A percentile compares a stretch with the other conserved stretches of the same genome.
phyloP scores from a whole-genome alignment of 495 filamentous ascomycete species.

The Daldinia grandis region DNA sequence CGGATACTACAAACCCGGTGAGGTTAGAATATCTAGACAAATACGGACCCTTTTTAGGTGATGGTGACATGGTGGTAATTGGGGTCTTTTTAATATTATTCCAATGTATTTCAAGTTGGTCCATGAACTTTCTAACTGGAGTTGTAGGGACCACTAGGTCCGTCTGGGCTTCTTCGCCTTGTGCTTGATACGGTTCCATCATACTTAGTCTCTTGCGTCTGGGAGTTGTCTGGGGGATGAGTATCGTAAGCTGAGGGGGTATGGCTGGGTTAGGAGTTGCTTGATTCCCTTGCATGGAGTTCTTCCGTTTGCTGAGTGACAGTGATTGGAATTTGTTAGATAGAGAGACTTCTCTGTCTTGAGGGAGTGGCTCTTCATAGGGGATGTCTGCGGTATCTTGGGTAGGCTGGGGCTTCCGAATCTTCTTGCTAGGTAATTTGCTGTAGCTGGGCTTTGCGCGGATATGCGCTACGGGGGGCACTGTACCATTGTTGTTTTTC shows the following conservation, averaged over 20 bases:
- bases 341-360: conserved; percentile 46
- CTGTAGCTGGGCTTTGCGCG: conserved; percentile 38
- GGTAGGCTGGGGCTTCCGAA: conserved; percentile 42
- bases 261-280: conserved; percentile 45
- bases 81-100: conserved; percentile 24
- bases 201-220: conserved; percentile 4
- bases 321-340: conserved; percentile 40
- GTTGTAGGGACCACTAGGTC: conserved; percentile 49
- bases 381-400: conserved; percentile 37
- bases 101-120: conserved; percentile 25
- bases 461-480: conserved; percentile 31
- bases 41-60: conserved; percentile 59
- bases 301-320: conserved; percentile 40
- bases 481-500: conserved; percentile 73
- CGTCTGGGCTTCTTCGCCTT: conserved; percentile 30
- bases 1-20: conserved; percentile 69
- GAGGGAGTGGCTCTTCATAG: conserved; percentile 19
- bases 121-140: conserved; percentile 16
- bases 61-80: conserved; percentile 38
- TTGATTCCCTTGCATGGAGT: conserved; percentile 47
- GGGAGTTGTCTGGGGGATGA: conserved; percentile 6
- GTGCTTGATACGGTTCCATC: not conserved
- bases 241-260: conserved; percentile 14
- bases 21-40: conserved; percentile 77
- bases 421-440: conserved; percentile 35